Evolutionary conservation across 1,284 basidiomycete genomes (phyloP), one percentile per base, ranked within the genome.

Genomic region (Ceratobasidium sp.): DNA sequence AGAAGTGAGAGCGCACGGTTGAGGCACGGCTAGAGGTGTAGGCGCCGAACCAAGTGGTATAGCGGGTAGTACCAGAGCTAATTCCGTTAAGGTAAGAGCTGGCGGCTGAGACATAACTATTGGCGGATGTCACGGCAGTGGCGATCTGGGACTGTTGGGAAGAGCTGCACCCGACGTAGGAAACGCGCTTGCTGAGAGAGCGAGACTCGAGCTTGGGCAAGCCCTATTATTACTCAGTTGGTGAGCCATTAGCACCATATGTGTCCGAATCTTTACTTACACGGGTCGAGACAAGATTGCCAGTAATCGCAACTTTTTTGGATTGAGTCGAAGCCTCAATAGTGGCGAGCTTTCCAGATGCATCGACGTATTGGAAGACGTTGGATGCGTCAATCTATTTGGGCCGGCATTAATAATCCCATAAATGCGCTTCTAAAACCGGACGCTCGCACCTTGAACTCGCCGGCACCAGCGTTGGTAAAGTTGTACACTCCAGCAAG

Each of bases 1-100:
- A 36, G 53, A 58, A 70, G 25, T 70, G 69, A 30, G 69, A 56
- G 52, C 52, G 58, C 2, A 70, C 69, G 21, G 53, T 62, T 2
- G 41, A 39, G 11, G 11, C 46, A 23, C 69, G 41, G 27, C 4
- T n/a, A 8, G 53, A 16, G 21, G 9, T 49, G 46, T 66, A 70
- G 50, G 54, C 19, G 19, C 69, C 69, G 58, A 70, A 70, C 69
- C 69, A 70, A 46, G 69, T 70, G 7, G 54, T 64, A 30, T 68
- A 70, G 14, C 69, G 60, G 16, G 69, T 1, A 13, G 23, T 70
- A 11, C 53, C 58, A 2, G 59, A 39, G 46, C 30, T 44, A 53
- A 69, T n/a, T 5, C 49, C 36, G 19, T 33, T 56, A 6, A 67
- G 42, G 52, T 67, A 67, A 16, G 52, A 30, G 30, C 23, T 46